These are phyloP conservation scores for Trametes punicea DNA, from an alignment of 768 basidiomycete species.

Conservation along the genomic window DNA sequence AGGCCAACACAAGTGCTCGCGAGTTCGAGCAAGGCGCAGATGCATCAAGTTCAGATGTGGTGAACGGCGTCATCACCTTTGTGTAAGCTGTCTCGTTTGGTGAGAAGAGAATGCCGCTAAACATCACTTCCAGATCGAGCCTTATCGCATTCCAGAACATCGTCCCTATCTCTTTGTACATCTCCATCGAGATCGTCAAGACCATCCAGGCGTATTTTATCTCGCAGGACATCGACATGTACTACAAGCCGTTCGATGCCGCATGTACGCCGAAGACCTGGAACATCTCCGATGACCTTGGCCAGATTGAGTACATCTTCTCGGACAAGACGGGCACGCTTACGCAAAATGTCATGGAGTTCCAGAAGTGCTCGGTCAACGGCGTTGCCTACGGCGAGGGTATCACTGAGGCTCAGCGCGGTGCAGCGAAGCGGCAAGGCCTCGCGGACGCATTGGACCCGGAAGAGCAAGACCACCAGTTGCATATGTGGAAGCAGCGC, in stretches of 20 bases:
- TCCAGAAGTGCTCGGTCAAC: constrained; percentile 88
- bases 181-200: constrained; percentile 97
- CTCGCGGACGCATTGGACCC: constrained; percentile 61
- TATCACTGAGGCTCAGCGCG: constrained; percentile 91
- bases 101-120: neutral
- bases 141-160: constrained; percentile 98
- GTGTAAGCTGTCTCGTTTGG: constrained; percentile 55
- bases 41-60: constrained; percentile 52
- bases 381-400: constrained; percentile 91
- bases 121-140: constrained; percentile 57
- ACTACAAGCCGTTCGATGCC: constrained; percentile 82
- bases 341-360: constrained; percentile 98
- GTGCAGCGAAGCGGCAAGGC: constrained; percentile 83
- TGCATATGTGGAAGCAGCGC: constrained; percentile 60
- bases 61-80: constrained; percentile 87
- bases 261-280: constrained; percentile 94
- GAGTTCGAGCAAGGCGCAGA: constrained; percentile 70
- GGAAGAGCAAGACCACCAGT: constrained; percentile 64
- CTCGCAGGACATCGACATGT: constrained; percentile 95
- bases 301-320: constrained; percentile 95
- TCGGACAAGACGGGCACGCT: constrained; percentile 97
- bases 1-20: constrained; percentile 58
- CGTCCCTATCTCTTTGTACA: constrained; percentile 92
- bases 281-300: constrained; percentile 98
- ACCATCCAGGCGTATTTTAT: constrained; percentile 97